phyloP scores from a whole-genome alignment of 495 filamentous ascomycete genomes.

The Elasticomyces elasticus region DNA sequence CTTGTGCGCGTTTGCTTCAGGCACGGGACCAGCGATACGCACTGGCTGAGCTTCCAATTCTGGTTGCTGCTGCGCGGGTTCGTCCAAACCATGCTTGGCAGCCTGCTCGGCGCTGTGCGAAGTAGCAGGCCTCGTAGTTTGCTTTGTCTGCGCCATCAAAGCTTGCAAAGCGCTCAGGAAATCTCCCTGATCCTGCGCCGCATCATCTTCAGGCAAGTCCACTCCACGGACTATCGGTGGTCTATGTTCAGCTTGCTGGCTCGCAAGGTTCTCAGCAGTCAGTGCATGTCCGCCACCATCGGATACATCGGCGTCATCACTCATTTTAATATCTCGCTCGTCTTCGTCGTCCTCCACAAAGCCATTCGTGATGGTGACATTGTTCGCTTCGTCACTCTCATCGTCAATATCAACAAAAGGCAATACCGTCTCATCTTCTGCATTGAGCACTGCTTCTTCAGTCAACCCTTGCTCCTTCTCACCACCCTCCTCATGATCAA shows the following conservation, averaged over 20 bases:
- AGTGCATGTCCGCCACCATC: constrained; percentile 1
- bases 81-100: no score
- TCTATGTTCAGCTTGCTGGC: not conserved
- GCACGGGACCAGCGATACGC: no score
- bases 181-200: not conserved
- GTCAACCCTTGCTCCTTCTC: not conserved
- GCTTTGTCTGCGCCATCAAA: no score
- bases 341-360: not conserved
- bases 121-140: not conserved
- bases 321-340: not conserved
- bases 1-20: no score
- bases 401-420: not conserved
- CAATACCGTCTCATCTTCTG: not conserved
- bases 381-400: not conserved
- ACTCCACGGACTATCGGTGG: not conserved
- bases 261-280: constrained; percentile 14
- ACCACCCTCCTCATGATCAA: not conserved
- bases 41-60: no score
- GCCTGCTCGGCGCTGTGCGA: no score
- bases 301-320: not conserved
- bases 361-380: not conserved
- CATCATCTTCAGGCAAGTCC: constrained; percentile 12
- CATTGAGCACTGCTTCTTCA: not conserved
- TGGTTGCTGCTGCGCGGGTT: no score
- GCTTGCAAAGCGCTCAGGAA: not conserved